Evolutionary conservation across 2,329 filamentous ascomycete genomes (phyloP), one percentile per base, ranked within the genome.

Genomic region (Diaporthe aspalathi): DNA sequence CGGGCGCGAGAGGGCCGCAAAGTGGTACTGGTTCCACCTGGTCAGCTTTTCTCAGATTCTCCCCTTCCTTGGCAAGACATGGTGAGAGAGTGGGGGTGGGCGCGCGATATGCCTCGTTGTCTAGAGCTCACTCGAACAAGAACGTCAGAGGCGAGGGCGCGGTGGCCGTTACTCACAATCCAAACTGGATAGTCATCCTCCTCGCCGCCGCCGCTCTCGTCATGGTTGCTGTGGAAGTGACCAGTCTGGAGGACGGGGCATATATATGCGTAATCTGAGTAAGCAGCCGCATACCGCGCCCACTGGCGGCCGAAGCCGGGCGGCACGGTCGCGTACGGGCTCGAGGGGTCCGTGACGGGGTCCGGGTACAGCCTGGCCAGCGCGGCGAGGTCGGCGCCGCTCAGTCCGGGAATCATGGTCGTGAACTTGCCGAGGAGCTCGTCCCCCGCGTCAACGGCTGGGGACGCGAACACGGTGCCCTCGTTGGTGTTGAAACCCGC

Each of bases 401-500:
- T 82, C 17, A 93, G 81, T 2, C 83, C 81, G 0, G 91, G 91
- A 16, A 94, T 85, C 12, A 94, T 85, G 0, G 80, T 82, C 0
- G 80, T 78, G 83, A 93, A 93, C 79, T 93, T 93, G 3, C 78
- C 72, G 3, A 83, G 83, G 77, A 93, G 91, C 14, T 90, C 84
- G 0, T 78, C 80, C 14, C 85, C 81, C 2, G 82, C 83, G 17
- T 83, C 80, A 67, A 87, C 83, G 8, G 78, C 75, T 17, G 82
- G 78, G 0, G 90, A 87, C 0, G 93, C 87, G 76, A 93, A 94
- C 47, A 84, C 78, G 0, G 89, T 86, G 20, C 91, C 92, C 78
- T 94, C 92, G 76, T 93, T 90, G 49, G 89, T 88, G 79, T 90
- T 91, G 82, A 90, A 94, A 9, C 92, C 92, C 0, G 91, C 93